phyloP scores from a whole-genome alignment of 306 rosid genomes.

The Calophaca sinica region DNA sequence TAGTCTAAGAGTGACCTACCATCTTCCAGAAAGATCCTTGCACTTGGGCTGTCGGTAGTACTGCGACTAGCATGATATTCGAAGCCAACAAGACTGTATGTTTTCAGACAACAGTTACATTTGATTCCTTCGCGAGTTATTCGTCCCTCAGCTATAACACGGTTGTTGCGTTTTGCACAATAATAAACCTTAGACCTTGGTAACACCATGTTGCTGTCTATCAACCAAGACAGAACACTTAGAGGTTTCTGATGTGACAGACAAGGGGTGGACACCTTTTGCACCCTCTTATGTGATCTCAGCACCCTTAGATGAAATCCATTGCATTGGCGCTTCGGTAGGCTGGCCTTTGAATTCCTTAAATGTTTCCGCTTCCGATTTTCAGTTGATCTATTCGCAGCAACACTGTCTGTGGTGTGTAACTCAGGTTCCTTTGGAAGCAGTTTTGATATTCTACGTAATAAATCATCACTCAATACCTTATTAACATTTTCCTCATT shows the following conservation, averaged over 20 bases:
- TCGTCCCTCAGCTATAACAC: constrained; percentile 53
- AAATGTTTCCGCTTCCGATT: constrained; percentile 42
- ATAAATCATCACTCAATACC: constrained; percentile 30
- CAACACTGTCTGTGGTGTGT: constrained; percentile 24
- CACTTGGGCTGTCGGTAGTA: constrained; percentile 52
- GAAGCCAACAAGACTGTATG: constrained; percentile 60
- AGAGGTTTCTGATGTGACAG: constrained; percentile 62
- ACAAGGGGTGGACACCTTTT: constrained; percentile 49
- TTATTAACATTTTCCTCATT: constrained; percentile 45
- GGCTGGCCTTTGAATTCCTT: constrained; percentile 44
- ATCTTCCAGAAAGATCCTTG: constrained; percentile 67
- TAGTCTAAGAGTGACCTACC: constrained; percentile 76
- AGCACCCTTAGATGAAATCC: constrained; percentile 47
- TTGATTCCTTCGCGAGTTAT: constrained; percentile 76
- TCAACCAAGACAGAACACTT: constrained; percentile 81
- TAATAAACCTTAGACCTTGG: constrained; percentile 77
- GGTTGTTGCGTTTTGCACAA: constrained; percentile 42
- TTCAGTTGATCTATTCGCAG: constrained; percentile 42
- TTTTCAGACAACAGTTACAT: constrained; percentile 71
- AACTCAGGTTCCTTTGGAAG: constrained; percentile 40
- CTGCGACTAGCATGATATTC: constrained; percentile 64
- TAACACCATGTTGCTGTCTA: constrained; percentile 67
- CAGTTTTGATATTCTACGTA: constrained; percentile 43
- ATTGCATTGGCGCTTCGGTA: constrained; percentile 44
- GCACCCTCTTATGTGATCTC: constrained; percentile 69